These are phyloP conservation scores for Scleroderma bovista DNA, from an alignment of 768 basidiomycete genomes.

Conservation along the genomic window DNA sequence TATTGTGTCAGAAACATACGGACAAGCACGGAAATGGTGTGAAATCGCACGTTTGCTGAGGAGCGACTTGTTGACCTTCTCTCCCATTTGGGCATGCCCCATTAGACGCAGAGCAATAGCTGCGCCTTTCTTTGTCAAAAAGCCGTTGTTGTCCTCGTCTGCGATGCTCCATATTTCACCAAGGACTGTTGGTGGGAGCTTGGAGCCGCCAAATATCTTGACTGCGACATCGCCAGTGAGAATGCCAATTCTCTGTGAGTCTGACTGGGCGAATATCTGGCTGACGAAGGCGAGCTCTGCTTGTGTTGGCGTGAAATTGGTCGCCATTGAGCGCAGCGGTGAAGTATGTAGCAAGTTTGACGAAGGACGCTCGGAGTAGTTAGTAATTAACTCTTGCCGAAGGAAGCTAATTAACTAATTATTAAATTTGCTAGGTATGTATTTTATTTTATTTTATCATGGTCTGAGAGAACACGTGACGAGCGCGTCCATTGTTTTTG, in stretches of 20 bases:
- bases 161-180: slow-evolving; percentile 93
- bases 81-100: slow-evolving; percentile 87
- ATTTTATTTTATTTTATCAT: too few species aligned
- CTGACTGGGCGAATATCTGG: slow-evolving; percentile 67
- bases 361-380: neutral
- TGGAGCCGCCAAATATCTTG: slow-evolving; percentile 77
- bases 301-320: slow-evolving; percentile 41
- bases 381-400: too few species aligned
- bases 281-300: slow-evolving; percentile 55
- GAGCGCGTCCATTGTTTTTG: slow-evolving; percentile 24
- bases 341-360: neutral
- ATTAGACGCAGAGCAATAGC: slow-evolving; percentile 87
- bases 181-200: slow-evolving; percentile 68
- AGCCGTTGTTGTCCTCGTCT: slow-evolving; percentile 92
- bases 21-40: neutral
- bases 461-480: slow-evolving; percentile 22
- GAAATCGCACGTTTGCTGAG: slow-evolving; percentile 61
- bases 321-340: slow-evolving; percentile 28
- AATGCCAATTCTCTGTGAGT: slow-evolving; percentile 75
- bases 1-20: slow-evolving; percentile 8
- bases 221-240: slow-evolving; percentile 91
- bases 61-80: slow-evolving; percentile 56
- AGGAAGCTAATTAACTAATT: neutral
- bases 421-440: neutral
- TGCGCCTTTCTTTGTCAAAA: slow-evolving; percentile 83